Conservation (phyloP, 2,329 filamentous ascomycete genomes). For the Ophiostoma sp. region DNA sequence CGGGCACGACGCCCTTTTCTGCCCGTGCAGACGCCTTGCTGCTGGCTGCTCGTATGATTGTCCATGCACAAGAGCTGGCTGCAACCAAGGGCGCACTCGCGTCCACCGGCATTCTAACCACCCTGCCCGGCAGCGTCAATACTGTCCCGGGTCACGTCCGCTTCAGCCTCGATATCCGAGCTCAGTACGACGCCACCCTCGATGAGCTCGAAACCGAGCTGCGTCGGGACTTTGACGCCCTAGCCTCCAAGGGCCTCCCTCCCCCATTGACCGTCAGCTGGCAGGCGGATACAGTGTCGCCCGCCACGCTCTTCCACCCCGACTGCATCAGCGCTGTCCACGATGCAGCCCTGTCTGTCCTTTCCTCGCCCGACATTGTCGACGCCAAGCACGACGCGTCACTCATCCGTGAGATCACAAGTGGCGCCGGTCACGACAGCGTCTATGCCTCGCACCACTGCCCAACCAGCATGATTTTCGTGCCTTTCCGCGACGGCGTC, state of each 20-base stretch:
- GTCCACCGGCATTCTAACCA: conserved; percentile 61
- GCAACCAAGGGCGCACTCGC: conserved; percentile 56
- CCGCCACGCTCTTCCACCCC: conserved; percentile 59
- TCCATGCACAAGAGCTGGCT: conserved; percentile 60
- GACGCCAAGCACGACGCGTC: conserved; percentile 23
- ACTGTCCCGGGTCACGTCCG: conserved; percentile 64
- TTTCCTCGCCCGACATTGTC: conserved; percentile 31
- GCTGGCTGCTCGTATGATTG: conserved; percentile 57
- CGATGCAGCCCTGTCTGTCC: conserved; percentile 52
- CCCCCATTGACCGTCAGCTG: conserved; percentile 44
- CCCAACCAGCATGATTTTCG: conserved; percentile 63
- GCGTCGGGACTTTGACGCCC: conserved; percentile 51
- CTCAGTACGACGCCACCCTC: conserved; percentile 51
- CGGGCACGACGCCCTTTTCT: conserved; percentile 60
- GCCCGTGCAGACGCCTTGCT: conserved; percentile 34
- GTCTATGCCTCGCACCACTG: conserved; percentile 55
- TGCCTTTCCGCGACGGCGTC: conserved; percentile 57
- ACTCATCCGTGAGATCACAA: conserved; percentile 37
- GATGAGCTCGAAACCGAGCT: conserved; percentile 52
- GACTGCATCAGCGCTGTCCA: conserved; percentile 63
- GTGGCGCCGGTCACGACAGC: conserved; percentile 45
- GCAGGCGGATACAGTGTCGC: conserved; percentile 56
- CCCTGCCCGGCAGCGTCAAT: conserved; percentile 65
- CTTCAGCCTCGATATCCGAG: conserved; percentile 64
- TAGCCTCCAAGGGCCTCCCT: conserved; percentile 51